phyloP scores from a whole-genome alignment of 345 rosid species.

The Gossypium ekmanianum region DNA sequence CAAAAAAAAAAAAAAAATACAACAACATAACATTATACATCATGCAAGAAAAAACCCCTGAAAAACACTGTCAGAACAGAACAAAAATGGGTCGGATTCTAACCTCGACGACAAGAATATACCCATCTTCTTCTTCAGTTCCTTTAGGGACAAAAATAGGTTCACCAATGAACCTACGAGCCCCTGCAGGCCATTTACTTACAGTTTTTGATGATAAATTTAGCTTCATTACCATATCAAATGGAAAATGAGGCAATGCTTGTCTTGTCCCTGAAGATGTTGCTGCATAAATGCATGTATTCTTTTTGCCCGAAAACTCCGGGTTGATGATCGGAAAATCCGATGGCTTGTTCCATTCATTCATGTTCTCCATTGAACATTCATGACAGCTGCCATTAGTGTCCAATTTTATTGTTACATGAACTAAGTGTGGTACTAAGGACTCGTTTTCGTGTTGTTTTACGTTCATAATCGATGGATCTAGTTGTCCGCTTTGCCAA shows the following conservation, averaged over 20 bases:
- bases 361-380: slow-evolving; percentile 47
- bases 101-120: slow-evolving; percentile 83
- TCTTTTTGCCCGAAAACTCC: slow-evolving; percentile 50
- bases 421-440: slow-evolving; percentile 60
- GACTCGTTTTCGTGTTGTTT: slow-evolving; percentile 28
- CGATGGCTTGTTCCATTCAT: slow-evolving; percentile 57
- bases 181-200: slow-evolving; percentile 54
- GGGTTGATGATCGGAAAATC: slow-evolving; percentile 77
- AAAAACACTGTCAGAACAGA: no score
- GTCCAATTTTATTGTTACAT: slow-evolving; percentile 58
- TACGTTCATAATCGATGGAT: slow-evolving; percentile 74
- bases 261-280: slow-evolving; percentile 64
- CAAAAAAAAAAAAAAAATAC: neutral
- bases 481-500: slow-evolving; percentile 69
- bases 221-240: slow-evolving; percentile 74
- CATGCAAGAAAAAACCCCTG: no score
- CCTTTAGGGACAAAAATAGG: slow-evolving; percentile 66
- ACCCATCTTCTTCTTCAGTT: slow-evolving; percentile 67
- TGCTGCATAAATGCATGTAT: slow-evolving; percentile 52
- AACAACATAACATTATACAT: neutral
- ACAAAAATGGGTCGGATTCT: neutral
- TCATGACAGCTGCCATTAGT: slow-evolving; percentile 39
- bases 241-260: slow-evolving; percentile 72
- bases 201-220: slow-evolving; percentile 28
- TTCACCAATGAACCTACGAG: slow-evolving; percentile 79